Evolutionary conservation across 2,329 filamentous ascomycete species (phyloP).

Genomic region (Thelonectria blattea): DNA sequence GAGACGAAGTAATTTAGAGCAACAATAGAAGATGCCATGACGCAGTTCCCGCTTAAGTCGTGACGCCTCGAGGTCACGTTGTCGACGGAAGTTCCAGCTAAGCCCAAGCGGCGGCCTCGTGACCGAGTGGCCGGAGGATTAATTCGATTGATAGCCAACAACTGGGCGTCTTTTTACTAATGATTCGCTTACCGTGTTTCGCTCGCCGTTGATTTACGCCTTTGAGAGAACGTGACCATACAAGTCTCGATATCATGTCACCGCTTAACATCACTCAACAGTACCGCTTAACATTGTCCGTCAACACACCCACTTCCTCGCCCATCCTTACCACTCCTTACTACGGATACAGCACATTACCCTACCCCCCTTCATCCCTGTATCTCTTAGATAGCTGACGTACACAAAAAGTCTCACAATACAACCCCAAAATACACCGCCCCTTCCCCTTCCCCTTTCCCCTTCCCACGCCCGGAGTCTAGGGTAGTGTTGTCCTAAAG

Average conservation of each 20-base stretch:
- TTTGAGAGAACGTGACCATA: neutral
- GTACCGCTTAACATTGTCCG: neutral
- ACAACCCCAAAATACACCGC: no score
- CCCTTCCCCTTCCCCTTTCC: no score
- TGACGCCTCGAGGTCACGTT: neutral
- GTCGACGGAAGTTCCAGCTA: neutral
- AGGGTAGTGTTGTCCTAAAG: neutral
- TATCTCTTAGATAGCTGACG: neutral
- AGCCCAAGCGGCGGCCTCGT: neutral
- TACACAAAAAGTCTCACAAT: neutral
- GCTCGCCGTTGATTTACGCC: neutral
- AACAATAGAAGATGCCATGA: conserved; percentile 6
- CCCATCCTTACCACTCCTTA: neutral
- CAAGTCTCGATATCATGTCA: neutral
- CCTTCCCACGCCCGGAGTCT: neutral
- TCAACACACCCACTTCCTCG: neutral
- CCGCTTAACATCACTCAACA: neutral
- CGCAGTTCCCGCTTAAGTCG: neutral
- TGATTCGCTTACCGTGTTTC: neutral
- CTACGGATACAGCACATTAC: no score
- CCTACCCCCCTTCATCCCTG: neutral
- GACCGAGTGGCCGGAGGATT: neutral
- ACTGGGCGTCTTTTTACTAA: neutral
- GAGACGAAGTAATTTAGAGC: neutral
- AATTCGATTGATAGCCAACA: neutral